A percentile compares a stretch with the other conserved stretches of the same genome.
Conservation (phyloP, 2,329 filamentous ascomycete genomes). For the Neofusicoccum kwambonambiense region DNA sequence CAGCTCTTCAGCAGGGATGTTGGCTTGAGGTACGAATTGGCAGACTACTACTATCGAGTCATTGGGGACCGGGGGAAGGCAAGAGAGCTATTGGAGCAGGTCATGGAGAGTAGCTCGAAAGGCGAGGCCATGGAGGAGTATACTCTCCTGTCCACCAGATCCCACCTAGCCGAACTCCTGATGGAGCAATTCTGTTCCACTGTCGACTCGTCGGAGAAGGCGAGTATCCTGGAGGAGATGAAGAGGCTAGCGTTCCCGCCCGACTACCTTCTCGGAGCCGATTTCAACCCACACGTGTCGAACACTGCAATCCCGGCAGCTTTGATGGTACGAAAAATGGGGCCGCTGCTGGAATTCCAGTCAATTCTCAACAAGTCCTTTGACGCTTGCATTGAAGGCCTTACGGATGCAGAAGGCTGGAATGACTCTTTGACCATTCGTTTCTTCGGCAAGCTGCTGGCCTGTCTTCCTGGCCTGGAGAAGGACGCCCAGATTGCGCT, state of each 20-base stretch:
- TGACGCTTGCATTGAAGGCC: constrained; percentile 20
- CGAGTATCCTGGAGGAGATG: constrained; percentile 18
- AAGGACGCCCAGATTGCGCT: constrained; percentile 23
- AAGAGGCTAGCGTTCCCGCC: constrained; percentile 6
- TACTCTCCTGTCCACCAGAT: constrained; percentile 4
- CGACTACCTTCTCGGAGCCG: background rate
- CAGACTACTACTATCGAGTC: constrained; percentile 14
- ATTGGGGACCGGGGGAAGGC: constrained; percentile 18
- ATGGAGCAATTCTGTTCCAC: constrained; percentile 19
- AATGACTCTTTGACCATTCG: constrained; percentile 22
- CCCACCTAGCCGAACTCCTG: constrained; percentile 20
- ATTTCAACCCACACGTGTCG: constrained; percentile 16
- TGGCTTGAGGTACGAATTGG: constrained; percentile 8
- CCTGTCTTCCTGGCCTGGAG: constrained; percentile 22
- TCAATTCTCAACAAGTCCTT: constrained; percentile 15
- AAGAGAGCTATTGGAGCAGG: constrained; percentile 7
- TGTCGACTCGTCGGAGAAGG: constrained; percentile 17
- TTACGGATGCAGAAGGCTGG: constrained; percentile 20
- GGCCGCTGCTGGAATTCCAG: constrained; percentile 22
- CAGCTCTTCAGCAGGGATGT: background rate
- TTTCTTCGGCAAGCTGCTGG: constrained; percentile 22
- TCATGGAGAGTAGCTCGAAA: constrained; percentile 4
- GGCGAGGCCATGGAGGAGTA: background rate
- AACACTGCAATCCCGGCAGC: background rate
- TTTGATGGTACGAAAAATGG: constrained; percentile 22